phyloP scores from a whole-genome alignment of 768 basidiomycete genomes.

The Mycena amicta region DNA sequence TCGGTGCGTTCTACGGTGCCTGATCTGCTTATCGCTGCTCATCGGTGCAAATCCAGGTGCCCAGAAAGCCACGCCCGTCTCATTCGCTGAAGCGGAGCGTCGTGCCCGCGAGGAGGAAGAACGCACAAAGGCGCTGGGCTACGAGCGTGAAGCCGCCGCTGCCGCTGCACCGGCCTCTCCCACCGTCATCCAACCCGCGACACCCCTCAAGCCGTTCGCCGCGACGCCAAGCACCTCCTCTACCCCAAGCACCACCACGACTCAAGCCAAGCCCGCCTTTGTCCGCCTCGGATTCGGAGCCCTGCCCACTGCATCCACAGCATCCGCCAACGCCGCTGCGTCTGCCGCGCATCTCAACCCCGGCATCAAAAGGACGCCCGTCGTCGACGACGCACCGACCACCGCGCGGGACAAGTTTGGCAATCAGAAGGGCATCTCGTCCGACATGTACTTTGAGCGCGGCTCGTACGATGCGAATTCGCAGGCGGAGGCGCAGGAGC shows the following conservation, averaged over 20 bases:
- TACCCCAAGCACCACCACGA: constrained; percentile 22
- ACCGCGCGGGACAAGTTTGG: constrained; percentile 92
- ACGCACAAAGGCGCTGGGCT: constrained; percentile 87
- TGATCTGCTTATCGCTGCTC: constrained; percentile 34
- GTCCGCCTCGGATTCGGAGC: constrained; percentile 22
- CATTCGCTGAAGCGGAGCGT: constrained; percentile 93
- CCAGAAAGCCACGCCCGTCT: constrained; percentile 81
- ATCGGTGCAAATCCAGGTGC: constrained; percentile 87
- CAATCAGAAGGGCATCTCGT: constrained; percentile 92
- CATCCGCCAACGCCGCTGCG: background rate
- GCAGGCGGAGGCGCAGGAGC: constrained; percentile 74
- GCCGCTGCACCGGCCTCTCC: constrained; percentile 30
- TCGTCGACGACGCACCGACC: constrained; percentile 64
- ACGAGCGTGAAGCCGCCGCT: constrained; percentile 75
- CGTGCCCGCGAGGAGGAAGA: constrained; percentile 92
- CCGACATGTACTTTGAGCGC: constrained; percentile 96
- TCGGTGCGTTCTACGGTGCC: constrained; percentile 23
- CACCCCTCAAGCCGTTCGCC: constrained; percentile 18
- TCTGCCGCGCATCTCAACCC: constrained; percentile 9
- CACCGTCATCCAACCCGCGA: background rate
- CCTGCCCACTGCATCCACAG: constrained; percentile 1
- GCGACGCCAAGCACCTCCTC: constrained; percentile 29
- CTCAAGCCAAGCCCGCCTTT: constrained; percentile 10
- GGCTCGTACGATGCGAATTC: constrained; percentile 80
- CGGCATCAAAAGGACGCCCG: constrained; percentile 14